Base-by-base conservation (phyloP, 805 yeast species). In the Saccharomyces kudriavzevii region DNA sequence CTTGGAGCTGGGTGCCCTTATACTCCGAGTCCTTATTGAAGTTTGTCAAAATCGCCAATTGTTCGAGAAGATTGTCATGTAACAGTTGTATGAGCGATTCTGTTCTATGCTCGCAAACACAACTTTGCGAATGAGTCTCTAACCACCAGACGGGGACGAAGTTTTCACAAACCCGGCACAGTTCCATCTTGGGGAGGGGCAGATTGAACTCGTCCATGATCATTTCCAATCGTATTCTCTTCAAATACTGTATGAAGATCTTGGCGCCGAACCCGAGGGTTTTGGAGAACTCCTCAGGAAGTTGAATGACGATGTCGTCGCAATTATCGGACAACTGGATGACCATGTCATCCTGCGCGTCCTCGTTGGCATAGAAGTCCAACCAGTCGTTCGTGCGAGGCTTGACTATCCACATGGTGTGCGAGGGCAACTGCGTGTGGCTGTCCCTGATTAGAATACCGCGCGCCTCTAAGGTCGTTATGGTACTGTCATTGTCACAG, bases 61-160 rank as follows among this genome's bases (percentile, higher is more conserved):
- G 96, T 52, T 91, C 97, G 2, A 79, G 70, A 2, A 92, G 73
- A 20, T 77, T 75, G 60, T 94, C 98, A 59, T 92, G 96, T 48
- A 83, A 74, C 35, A 76, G 60, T 63, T 86, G 88, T 9, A 92
- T 81, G 31, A 84, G 83, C 59, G 89, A 90, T 63, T 84, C 90
- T 10, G 87, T 80, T 61, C 83, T 79, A 70, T 90, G 96, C 67
- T 91, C 97, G 35, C 88, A 79, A 28, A 87, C 75, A 62, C 99
- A 94, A 48, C 87, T 72, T 63, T 90, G 94, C 1, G 92, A 85
- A 70, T 94, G 99, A 49, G 84, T 79, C 61, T 92, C 99, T 43
- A 94, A 75, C 86, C 96, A 94, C 99, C 99, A 94, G 3, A 90
- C 87, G 3, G 96, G 97, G n/a, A 90, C 83, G 49, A 79, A 79